A percentile compares a stretch with the other conserved stretches of the same genome.
These are phyloP conservation scores for Cladophialophora psammophila DNA, from an alignment of 2,329 filamentous ascomycete genomes.

Conservation along the genomic window DNA sequence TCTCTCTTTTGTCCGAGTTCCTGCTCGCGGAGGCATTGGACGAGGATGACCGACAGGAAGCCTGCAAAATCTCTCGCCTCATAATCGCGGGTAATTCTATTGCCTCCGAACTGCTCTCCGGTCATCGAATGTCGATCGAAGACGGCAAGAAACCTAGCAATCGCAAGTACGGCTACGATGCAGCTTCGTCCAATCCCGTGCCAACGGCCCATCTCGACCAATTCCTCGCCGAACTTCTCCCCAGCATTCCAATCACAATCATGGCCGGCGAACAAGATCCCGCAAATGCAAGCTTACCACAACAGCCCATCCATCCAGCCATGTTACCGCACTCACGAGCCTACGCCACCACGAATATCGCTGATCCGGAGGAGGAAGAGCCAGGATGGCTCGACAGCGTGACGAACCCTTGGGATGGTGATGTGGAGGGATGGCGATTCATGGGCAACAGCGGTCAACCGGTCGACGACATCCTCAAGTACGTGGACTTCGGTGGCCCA, in stretches of 20 bases:
- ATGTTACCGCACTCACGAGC: conserved; percentile 81
- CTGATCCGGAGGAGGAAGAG: conserved; percentile 49
- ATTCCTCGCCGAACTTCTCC: conserved; percentile 81
- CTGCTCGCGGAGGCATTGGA: conserved; percentile 81
- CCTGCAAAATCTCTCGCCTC: conserved; percentile 77
- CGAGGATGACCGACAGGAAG: conserved; percentile 63
- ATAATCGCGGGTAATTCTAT: conserved; percentile 88
- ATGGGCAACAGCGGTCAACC: conserved; percentile 91
- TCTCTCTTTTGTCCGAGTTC: conserved; percentile 83
- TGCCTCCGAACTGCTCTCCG: conserved; percentile 33
- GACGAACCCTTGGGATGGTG: conserved; percentile 92
- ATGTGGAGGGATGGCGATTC: conserved; percentile 87
- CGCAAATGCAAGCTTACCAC: conserved; percentile 86
- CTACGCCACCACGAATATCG: conserved; percentile 64
- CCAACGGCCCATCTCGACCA: conserved; percentile 84
- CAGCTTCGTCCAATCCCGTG: conserved; percentile 82
- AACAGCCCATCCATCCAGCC: conserved; percentile 90
- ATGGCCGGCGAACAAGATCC: conserved; percentile 86
- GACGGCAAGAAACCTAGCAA: conserved; percentile 57
- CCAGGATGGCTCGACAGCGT: conserved; percentile 83
- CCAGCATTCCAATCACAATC: conserved; percentile 85
- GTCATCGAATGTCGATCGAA: conserved; percentile 45
- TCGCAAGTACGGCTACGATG: conserved; percentile 96
- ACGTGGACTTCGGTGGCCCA: conserved; percentile 66
- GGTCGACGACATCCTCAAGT: conserved; percentile 91